Percentiles rank a stretch among this genome's conserved stretches.
phyloP scores from a whole-genome alignment of 139 green algal species.

The Chlorella sp. region DNA sequence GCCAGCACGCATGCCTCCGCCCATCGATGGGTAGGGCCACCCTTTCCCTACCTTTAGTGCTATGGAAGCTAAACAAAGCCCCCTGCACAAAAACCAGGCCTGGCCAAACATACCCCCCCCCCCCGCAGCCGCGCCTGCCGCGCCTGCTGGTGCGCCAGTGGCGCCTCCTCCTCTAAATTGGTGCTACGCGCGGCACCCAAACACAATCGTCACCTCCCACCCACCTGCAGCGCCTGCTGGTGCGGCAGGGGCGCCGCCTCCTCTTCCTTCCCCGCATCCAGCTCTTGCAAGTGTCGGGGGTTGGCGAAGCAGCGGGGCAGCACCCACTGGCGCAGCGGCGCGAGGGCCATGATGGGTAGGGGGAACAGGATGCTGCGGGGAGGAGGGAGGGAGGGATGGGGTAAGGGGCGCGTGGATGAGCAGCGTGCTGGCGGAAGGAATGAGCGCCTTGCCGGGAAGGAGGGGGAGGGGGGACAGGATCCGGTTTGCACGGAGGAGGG shows the following conservation, averaged over 20 bases:
- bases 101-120: not conserved
- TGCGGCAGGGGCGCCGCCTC: conserved; percentile 42
- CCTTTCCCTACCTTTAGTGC: not conserved
- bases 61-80: not conserved
- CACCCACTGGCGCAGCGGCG: conserved; percentile 76
- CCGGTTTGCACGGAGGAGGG: not conserved
- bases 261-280: conserved; percentile 76
- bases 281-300: conserved; percentile 50
- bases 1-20: not conserved
- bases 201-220: not conserved
- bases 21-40: too few relatives aligned
- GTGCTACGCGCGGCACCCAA: not conserved
- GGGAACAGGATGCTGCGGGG: conserved; percentile 75
- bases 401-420: too few relatives aligned
- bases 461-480: not conserved
- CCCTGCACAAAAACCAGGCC: too few relatives aligned
- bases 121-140: not conserved
- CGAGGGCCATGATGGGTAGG: conserved; percentile 82
- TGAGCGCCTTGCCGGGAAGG: not conserved
- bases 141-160: not conserved
- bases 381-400: too few relatives aligned
- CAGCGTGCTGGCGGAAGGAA: too few relatives aligned
- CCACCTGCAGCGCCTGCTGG: conserved; percentile 19
- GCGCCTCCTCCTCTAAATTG: not conserved
- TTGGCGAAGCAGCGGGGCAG: conserved; percentile 65